Evolutionary conservation across 495 filamentous ascomycete genomes (phyloP).

Genomic region (Xylaria grammica): DNA sequence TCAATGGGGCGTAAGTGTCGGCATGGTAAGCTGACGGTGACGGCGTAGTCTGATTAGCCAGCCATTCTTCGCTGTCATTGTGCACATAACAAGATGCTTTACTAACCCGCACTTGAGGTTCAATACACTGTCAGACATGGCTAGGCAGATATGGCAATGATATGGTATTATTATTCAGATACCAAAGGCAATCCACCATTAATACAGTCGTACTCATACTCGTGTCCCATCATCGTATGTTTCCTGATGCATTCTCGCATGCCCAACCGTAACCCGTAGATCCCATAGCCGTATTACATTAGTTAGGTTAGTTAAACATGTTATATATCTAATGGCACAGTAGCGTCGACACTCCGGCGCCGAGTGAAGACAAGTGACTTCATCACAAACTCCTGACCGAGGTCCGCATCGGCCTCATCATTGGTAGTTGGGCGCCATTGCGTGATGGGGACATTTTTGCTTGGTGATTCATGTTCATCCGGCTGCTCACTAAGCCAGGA

Average conservation of each 20-base stretch:
- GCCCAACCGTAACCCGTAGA: background rate
- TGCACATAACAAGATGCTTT: background rate
- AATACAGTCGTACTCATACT: background rate
- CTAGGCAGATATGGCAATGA: background rate
- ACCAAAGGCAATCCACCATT: background rate
- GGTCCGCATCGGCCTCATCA: background rate
- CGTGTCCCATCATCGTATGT: background rate
- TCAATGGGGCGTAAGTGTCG: background rate
- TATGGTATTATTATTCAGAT: background rate
- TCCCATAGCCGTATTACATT: background rate
- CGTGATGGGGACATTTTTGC: background rate
- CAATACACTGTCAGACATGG: background rate
- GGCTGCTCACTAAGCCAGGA: conserved; percentile 9
- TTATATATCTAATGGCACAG: background rate
- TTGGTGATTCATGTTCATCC: background rate
- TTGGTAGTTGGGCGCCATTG: conserved; percentile 4
- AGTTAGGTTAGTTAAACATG: background rate
- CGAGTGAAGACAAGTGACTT: conserved; percentile 20
- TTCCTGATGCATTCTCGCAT: background rate
- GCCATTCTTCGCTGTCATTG: background rate
- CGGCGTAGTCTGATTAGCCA: background rate
- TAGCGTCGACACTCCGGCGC: conserved; percentile 4
- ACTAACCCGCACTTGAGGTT: background rate
- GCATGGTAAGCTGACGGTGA: conserved; percentile 2
- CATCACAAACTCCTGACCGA: conserved; percentile 17